Evolutionary conservation across 169 alveolate species (phyloP), one percentile per base, ranked within the genome.

Genomic region (Blepharisma undulans): DNA sequence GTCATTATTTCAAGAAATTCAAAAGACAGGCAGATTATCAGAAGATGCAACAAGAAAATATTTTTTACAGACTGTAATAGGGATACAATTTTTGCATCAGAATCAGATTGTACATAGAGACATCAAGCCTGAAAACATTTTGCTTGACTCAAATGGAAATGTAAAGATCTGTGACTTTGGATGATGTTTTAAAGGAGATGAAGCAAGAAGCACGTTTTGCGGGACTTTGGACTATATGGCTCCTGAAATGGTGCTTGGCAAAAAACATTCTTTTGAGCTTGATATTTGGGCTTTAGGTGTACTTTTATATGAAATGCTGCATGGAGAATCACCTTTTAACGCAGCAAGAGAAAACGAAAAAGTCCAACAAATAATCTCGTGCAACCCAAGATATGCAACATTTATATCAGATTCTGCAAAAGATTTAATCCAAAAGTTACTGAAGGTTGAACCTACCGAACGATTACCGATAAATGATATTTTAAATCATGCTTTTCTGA

Each of bases 151-250:
- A 27, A 89, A 93, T 36, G 85, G 71, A 29, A 33, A 90, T 30
- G 92, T 95, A 10, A 96, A 96, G 89, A 90, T 96, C 34, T 91
- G 96, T 30, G 98, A 96, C 91, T 96, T 95, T 84, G 98, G 98
- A 16, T 96, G 98, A 96, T 93, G 94, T 3, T 76, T 94, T 29
- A 74, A 94, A 19, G 76, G 92, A 27, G 88, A 93, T 36, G 94
- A 90, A 79, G 32, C 78, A 19, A 22, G 96, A 22, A 87, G 61
- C 25, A 96, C 98, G 10, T 95, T 93, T 74, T 96, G 98, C 77
- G 97, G 98, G 1, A 96, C 98, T 34, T 89, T 93, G 27, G 98
- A 96, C 84, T 96, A 96, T 91, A 93, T 96, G 92, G 96, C 97
- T 32, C 98, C 98, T 21, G 98, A 96, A 92, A 95, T 96, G 87